Evolutionary conservation across 1,139 yeast genomes (phyloP).

Genomic region (Pichiaceae sp.): DNA sequence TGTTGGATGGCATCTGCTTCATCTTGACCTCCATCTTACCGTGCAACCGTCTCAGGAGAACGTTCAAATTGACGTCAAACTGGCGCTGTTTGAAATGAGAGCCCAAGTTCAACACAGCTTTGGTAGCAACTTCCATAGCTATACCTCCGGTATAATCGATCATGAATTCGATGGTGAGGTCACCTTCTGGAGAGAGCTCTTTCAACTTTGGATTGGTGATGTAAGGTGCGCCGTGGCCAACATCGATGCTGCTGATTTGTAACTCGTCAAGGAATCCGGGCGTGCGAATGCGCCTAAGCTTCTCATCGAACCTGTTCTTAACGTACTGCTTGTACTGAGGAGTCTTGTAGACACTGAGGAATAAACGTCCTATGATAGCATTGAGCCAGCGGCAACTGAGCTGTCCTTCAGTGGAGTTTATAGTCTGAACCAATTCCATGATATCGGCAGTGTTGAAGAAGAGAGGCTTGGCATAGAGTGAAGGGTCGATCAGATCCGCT

Average conservation of each 20-base stretch:
- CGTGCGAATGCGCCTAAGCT: slow-evolving; percentile 68
- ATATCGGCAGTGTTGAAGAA: slow-evolving; percentile 67
- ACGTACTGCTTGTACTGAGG: slow-evolving; percentile 51
- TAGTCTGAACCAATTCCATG: slow-evolving; percentile 62
- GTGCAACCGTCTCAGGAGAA: slow-evolving; percentile 56
- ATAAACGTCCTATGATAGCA: slow-evolving; percentile 75
- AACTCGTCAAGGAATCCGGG: slow-evolving; percentile 87
- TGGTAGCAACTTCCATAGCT: slow-evolving; percentile 71
- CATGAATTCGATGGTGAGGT: slow-evolving; percentile 52
- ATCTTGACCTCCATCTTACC: slow-evolving; percentile 66
- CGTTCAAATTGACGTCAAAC: slow-evolving; percentile 66
- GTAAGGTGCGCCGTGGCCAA: slow-evolving; percentile 77
- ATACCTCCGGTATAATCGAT: slow-evolving; percentile 67
- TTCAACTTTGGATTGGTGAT: slow-evolving; percentile 64
- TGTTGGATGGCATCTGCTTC: slow-evolving; percentile 84
- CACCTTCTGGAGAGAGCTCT: slow-evolving; percentile 77
- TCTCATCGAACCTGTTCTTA: slow-evolving; percentile 53
- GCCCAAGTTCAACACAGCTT: slow-evolving; percentile 65
- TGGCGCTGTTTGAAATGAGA: slow-evolving; percentile 70
- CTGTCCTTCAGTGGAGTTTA: slow-evolving; percentile 79
- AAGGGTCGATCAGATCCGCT: slow-evolving; percentile 31
- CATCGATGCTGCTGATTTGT: slow-evolving; percentile 59
- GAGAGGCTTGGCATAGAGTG: slow-evolving; percentile 59
- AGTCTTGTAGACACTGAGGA: slow-evolving; percentile 68
- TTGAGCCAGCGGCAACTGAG: slow-evolving; percentile 84